Evolutionary conservation across 1,284 basidiomycete species (phyloP).

Genomic region (Rhodotorula sp.): DNA sequence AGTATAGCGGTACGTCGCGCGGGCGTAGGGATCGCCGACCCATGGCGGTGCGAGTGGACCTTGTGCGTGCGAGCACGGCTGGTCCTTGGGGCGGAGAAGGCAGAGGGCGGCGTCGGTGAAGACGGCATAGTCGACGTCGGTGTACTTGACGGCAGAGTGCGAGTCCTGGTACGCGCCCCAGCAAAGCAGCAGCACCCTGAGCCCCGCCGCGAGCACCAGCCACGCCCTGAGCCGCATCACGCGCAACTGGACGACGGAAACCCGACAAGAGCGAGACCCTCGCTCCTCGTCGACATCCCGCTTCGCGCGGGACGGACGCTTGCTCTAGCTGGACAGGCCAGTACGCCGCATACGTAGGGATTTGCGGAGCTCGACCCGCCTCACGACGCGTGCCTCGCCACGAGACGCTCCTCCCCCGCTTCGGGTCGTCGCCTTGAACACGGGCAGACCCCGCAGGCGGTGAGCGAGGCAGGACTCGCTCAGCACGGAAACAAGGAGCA

Average conservation of each 20-base stretch:
- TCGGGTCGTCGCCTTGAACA: too few species aligned
- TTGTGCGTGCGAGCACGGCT: slow-evolving; percentile 4
- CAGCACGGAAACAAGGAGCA: background rate
- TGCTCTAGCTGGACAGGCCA: background rate
- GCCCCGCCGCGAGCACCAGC: slow-evolving; percentile 10
- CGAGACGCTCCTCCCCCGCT: too few species aligned
- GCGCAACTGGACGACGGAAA: background rate
- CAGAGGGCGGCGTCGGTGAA: slow-evolving; percentile 87
- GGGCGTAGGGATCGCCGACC: slow-evolving; percentile 75
- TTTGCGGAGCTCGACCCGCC: too few species aligned
- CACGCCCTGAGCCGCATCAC: slow-evolving; percentile 20
- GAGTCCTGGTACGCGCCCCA: slow-evolving; percentile 37
- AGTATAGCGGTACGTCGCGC: slow-evolving; percentile 95
- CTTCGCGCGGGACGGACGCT: too few species aligned
- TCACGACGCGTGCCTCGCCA: too few species aligned
- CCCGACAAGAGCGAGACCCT: background rate
- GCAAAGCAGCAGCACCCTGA: slow-evolving; percentile 19
- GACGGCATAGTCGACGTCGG: slow-evolving; percentile 94
- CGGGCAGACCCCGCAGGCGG: background rate
- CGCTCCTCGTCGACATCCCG: background rate
- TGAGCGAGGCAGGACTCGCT: too few species aligned
- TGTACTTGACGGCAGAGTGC: slow-evolving; percentile 75
- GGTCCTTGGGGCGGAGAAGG: slow-evolving; percentile 52
- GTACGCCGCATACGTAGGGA: too few species aligned
- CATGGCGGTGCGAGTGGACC: slow-evolving; percentile 8